Evolutionary conservation across 176 grass and related monocot genomes (phyloP).

Genomic region (Tuctoria greenei): DNA sequence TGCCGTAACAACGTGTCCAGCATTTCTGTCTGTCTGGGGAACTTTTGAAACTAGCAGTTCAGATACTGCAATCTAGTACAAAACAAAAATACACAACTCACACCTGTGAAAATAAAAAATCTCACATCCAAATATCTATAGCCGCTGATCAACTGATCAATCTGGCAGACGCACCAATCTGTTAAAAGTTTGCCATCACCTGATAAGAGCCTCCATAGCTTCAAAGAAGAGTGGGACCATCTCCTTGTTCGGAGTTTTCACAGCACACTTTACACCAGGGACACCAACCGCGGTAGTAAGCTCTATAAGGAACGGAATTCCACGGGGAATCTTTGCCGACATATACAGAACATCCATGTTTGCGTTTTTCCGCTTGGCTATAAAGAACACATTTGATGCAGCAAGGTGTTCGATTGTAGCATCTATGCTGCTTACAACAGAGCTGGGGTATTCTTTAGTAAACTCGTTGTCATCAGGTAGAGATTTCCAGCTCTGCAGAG

Average conservation of each 20-base stretch:
- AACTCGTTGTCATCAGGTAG: conserved; percentile 86
- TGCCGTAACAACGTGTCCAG: conserved; percentile 21
- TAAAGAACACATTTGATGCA: conserved; percentile 86
- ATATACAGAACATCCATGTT: conserved; percentile 88
- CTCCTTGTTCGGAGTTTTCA: conserved; percentile 82
- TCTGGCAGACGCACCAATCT: conserved; percentile 1
- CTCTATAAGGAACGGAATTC: conserved; percentile 89
- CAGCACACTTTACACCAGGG: conserved; percentile 85
- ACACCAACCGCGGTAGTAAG: conserved; percentile 60
- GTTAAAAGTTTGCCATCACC: conserved; percentile 37
- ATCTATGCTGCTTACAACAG: conserved; percentile 75
- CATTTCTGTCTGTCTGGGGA: conserved; percentile 8
- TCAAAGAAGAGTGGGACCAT: conserved; percentile 85
- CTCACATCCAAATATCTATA: not conserved
- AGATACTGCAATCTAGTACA: conserved; percentile 43
- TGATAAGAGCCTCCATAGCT: conserved; percentile 75
- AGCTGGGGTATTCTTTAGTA: conserved; percentile 58
- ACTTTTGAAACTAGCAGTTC: conserved; percentile 31
- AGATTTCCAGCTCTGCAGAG: conserved; percentile 83
- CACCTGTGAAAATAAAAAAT: conserved; percentile 21
- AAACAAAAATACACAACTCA: conserved; percentile 41
- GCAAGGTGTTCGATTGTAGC: conserved; percentile 63
- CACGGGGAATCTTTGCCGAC: conserved; percentile 59
- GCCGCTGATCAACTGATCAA: conserved; percentile 26
- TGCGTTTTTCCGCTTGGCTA: conserved; percentile 83